Evolutionary conservation across 2,329 filamentous ascomycete genomes (phyloP), one percentile per base, ranked within the genome.

Genomic region (Cryphonectria japonica): DNA sequence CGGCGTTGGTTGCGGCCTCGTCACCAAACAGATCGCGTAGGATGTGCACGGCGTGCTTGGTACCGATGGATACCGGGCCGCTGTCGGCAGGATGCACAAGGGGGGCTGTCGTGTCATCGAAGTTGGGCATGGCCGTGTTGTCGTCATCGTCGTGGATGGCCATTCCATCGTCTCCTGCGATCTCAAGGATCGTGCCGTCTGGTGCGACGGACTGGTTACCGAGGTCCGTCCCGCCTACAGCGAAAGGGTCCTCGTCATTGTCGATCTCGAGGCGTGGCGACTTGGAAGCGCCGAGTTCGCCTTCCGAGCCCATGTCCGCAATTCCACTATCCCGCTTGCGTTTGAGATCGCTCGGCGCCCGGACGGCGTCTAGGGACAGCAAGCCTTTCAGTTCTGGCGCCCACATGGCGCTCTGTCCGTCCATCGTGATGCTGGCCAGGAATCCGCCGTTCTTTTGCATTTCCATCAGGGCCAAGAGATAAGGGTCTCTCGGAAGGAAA

Each of bases 41-140:
- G 68, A 98, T 89, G 80, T 99, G 95, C 29, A 99, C 97, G 46
- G 96, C 96, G 78, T 97, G 95, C 82, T 97, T 96, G 14, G 96
- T 99, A 72, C 94, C 95, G 26, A 97, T 82, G 0, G 95, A 97
- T 11, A 98, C 92, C 0, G 94, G 93, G 0, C 94, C 94, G 74
- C 90, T 93, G 74, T 98, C 94, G 41, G 90, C 89, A 14, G 94
- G 93, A 77, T 96, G 93, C 4, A 95, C 88, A 3, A 93, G 82
- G 14, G 93, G 92, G 34, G 88, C 88, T 1, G 89, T 91, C 0
- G 93, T 95, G 60, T 94, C 93, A 76, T 97, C 93, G 76, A 96
- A 93, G 43, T 88, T 88, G 19, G 92, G 88, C 72, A 84, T 79
- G 37, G 82, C 80, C 75, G 81, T 85, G 34, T 81, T 78, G 37